phyloP scores from a whole-genome alignment of 2,329 filamentous ascomycete species.

The Colletotrichum echinochloae region DNA sequence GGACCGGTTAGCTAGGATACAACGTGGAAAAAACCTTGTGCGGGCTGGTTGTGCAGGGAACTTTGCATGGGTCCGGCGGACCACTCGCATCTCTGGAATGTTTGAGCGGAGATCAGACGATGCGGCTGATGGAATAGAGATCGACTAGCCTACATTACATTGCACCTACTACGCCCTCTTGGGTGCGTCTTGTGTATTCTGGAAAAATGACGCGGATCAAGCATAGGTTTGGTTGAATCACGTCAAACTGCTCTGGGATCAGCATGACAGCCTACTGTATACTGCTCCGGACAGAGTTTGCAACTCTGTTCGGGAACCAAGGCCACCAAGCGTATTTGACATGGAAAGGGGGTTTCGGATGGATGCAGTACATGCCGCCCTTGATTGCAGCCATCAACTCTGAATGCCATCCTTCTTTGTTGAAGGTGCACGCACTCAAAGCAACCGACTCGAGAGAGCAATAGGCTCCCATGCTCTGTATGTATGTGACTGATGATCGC shows the following conservation, averaged over 20 bases:
- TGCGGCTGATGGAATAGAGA: constrained; percentile 41
- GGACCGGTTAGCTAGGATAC: constrained; percentile 34
- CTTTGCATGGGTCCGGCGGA: constrained; percentile 34
- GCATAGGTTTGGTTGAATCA: background rate
- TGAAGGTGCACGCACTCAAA: background rate
- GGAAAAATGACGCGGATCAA: constrained; percentile 8
- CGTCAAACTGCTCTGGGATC: background rate
- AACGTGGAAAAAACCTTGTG: constrained; percentile 38
- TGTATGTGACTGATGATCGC: background rate
- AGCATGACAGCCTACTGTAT: background rate
- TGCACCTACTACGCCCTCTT: background rate
- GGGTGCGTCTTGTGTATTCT: constrained; percentile 9
- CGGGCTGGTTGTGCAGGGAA: constrained; percentile 33
- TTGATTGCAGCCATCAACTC: background rate
- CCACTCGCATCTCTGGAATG: constrained; percentile 41
- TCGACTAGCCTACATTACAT: constrained; percentile 24
- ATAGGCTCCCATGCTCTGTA: background rate
- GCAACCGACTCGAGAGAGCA: background rate
- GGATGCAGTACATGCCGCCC: background rate
- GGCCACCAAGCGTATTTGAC: constrained; percentile 14
- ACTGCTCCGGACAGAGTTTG: constrained; percentile 16
- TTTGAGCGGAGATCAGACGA: constrained; percentile 39
- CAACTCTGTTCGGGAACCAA: constrained; percentile 18
- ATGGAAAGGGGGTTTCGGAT: constrained; percentile 9
- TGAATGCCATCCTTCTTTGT: background rate